A percentile compares a stretch with the other conserved stretches of the same genome.
Evolutionary conservation across 2,329 filamentous ascomycete genomes (phyloP).

Genomic region (Penicillium polonicum): DNA sequence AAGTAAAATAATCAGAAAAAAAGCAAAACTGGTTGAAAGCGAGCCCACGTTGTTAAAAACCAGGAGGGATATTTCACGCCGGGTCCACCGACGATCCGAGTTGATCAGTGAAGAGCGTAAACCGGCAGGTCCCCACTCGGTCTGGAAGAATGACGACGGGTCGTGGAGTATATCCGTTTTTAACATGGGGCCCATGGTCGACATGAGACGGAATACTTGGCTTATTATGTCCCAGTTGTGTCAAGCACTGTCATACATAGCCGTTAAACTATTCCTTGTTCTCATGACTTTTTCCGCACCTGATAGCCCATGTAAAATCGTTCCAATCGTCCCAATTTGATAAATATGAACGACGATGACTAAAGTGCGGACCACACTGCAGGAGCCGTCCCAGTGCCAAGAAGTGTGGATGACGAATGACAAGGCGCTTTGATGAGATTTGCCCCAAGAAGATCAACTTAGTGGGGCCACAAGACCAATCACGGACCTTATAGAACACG

Average conservation of each 20-base stretch:
- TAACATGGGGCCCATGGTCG: neutral
- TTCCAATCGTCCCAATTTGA: neutral
- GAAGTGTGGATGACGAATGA: conserved; percentile 1
- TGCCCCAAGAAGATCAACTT: conserved; percentile 5
- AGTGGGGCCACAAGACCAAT: conserved; percentile 4
- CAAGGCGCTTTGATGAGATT: neutral
- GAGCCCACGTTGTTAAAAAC: conserved; percentile 1
- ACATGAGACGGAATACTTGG: neutral
- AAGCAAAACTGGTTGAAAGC: neutral
- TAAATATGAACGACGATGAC: neutral
- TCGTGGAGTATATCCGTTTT: conserved; percentile 21
- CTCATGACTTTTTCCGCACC: neutral
- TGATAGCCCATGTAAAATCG: neutral
- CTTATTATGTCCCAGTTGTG: neutral
- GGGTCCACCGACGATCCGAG: conserved; percentile 30
- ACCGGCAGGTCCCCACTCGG: conserved; percentile 23
- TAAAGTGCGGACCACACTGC: neutral
- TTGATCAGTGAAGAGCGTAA: conserved; percentile 9
- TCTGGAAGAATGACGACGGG: conserved; percentile 32
- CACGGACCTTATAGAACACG: conserved; percentile 7
- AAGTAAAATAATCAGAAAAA: neutral
- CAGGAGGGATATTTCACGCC: conserved; percentile 6
- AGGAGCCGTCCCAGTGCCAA: neutral
- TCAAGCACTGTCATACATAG: neutral
- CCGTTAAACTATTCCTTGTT: neutral